These are phyloP conservation scores for Mucor piriformis DNA, from an alignment of 371 early-diverging fungal species.

Conservation along the genomic window DNA sequence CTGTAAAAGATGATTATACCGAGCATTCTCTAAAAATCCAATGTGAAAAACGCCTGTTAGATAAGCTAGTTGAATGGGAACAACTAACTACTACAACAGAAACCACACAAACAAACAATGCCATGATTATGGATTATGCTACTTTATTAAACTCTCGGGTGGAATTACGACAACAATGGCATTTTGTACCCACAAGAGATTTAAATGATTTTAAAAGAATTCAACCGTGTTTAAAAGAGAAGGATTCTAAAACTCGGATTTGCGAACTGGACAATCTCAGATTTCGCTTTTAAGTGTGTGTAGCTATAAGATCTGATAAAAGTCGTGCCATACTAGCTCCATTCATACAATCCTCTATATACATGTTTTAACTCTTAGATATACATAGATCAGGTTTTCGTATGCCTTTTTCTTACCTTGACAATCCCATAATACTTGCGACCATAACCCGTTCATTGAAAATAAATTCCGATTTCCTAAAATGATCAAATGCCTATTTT, in stretches of 20 bases:
- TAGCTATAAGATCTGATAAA: slow-evolving; percentile 7
- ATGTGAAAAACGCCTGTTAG: background rate
- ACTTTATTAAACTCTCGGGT: too few relatives aligned
- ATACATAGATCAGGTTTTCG: background rate
- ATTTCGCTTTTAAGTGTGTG: slow-evolving; percentile 7
- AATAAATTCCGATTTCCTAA: slow-evolving; percentile 52
- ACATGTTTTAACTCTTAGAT: background rate
- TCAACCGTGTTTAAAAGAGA: background rate
- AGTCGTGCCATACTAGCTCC: slow-evolving; percentile 3
- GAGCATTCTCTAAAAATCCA: too few relatives aligned
- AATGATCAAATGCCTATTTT: slow-evolving; percentile 60
- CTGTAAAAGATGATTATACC: background rate
- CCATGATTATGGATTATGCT: too few relatives aligned
- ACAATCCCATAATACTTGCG: slow-evolving; percentile 39
- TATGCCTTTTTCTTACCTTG: slow-evolving; percentile 29
- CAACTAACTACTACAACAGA: background rate
- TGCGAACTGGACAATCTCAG: slow-evolving; percentile 9
- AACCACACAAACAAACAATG: background rate
- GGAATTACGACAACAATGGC: too few relatives aligned
- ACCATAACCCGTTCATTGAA: slow-evolving; percentile 38
- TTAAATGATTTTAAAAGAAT: slow-evolving; percentile 4
- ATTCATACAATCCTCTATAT: slow-evolving; percentile 22
- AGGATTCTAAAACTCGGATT: background rate
- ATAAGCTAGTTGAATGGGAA: background rate
- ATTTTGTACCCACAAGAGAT: slow-evolving; percentile 7